Percentiles rank a stretch among this genome's conserved stretches.
Evolutionary conservation across 805 yeast species (phyloP).

Genomic region (Pachysolen tannophilus): DNA sequence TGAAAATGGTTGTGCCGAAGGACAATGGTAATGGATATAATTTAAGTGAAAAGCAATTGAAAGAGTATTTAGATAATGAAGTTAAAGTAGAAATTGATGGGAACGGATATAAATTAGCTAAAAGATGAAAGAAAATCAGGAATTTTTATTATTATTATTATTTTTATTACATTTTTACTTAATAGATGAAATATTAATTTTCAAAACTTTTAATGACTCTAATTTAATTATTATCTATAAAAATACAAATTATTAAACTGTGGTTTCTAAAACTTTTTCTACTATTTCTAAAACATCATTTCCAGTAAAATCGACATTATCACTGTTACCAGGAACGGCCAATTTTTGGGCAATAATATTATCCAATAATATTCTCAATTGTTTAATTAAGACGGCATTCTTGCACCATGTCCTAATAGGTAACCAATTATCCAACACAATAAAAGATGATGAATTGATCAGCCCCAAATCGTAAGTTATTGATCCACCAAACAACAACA

Average conservation of each 20-base stretch:
- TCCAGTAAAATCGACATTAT: constrained; percentile 17
- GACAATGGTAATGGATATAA: not conserved
- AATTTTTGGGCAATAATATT: constrained; percentile 55
- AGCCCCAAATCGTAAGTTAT: constrained; percentile 47
- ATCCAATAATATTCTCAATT: constrained; percentile 60
- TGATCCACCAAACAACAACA: constrained; percentile 76
- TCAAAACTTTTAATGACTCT: not conserved
- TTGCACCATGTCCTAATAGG: constrained; percentile 92
- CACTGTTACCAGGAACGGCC: constrained; percentile 31
- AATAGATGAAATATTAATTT: too few species aligned
- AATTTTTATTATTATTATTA: too few species aligned
- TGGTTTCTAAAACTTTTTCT: constrained; percentile 27
- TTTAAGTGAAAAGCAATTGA: not conserved
- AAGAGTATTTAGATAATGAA: not conserved
- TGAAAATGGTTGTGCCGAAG: not conserved
- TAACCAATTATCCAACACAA: constrained; percentile 81
- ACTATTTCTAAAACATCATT: constrained; percentile 31
- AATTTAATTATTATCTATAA: constrained; percentile 11
- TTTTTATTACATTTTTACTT: too few species aligned
- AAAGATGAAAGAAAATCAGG: too few species aligned
- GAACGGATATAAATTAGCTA: not conserved
- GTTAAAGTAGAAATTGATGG: not conserved
- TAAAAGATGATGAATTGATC: constrained; percentile 29
- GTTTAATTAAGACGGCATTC: constrained; percentile 77
- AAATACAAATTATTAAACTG: too few species aligned